Evolutionary conservation across 2,329 filamentous ascomycete species (phyloP).

Genomic region (Pseudogymnoascus sp.): DNA sequence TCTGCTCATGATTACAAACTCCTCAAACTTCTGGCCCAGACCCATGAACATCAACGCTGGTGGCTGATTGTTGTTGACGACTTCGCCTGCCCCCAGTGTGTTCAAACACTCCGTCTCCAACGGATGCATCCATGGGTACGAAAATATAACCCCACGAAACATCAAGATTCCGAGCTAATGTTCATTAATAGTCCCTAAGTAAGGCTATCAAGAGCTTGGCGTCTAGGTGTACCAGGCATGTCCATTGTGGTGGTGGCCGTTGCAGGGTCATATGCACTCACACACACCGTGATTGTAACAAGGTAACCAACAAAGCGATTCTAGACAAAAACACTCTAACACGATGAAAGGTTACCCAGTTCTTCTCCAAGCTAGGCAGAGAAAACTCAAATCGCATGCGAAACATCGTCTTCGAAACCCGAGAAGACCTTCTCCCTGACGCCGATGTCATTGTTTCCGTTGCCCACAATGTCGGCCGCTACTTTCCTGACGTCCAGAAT

Average conservation of each 20-base stretch:
- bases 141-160: no score
- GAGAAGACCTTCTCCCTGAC: background rate
- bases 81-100: conserved; percentile 5
- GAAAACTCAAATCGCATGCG: background rate
- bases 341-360: background rate
- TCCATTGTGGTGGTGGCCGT: background rate
- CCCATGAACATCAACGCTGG: background rate
- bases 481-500: conserved; percentile 6
- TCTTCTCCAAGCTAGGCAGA: background rate
- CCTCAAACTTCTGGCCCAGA: background rate
- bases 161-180: background rate
- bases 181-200: background rate
- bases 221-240: background rate
- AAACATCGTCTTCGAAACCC: conserved; percentile 1
- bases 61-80: conserved; percentile 4
- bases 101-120: background rate
- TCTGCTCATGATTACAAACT: background rate
- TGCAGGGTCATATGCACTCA: background rate
- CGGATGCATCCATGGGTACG: background rate
- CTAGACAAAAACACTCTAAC: background rate
- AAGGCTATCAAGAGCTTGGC: background rate
- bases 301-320: background rate
- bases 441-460: conserved; percentile 1
- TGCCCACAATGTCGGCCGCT: conserved; percentile 1
- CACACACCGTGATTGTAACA: background rate